These are phyloP conservation scores for Populus ilicifolia DNA, from an alignment of 345 rosid species.

Conservation along the genomic window DNA sequence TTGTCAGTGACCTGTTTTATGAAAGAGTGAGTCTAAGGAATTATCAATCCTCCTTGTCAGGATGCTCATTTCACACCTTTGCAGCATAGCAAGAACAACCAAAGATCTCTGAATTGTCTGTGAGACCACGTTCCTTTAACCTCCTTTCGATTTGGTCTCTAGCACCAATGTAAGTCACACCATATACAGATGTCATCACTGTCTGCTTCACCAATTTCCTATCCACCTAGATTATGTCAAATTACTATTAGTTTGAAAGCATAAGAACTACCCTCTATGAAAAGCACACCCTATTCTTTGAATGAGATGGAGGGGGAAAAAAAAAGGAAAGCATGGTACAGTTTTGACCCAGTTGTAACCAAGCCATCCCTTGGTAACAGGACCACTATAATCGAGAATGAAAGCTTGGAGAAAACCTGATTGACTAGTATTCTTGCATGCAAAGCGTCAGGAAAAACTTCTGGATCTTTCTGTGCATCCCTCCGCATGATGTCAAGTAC, in stretches of 20 bases:
- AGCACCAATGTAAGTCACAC: conserved; percentile 93
- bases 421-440: conserved; percentile 54
- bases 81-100: conserved; percentile 93
- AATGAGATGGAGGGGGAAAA: neutral
- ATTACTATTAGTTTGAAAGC: conserved; percentile 12
- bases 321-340: neutral
- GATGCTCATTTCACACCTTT: conserved; percentile 48
- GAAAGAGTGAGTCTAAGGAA: neutral
- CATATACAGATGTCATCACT: conserved; percentile 98
- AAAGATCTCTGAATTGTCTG: conserved; percentile 55
- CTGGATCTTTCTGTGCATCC: conserved; percentile 85
- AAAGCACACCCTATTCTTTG: neutral
- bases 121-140: conserved; percentile 77
- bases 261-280: neutral
- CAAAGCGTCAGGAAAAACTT: conserved; percentile 59
- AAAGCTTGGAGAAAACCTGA: conserved; percentile 49
- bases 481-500: conserved; percentile 69
- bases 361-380: neutral
- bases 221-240: conserved; percentile 63
- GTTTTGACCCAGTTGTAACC: neutral
- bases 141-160: conserved; percentile 92
- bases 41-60: neutral
- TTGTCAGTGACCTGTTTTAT: neutral
- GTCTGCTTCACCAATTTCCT: conserved; percentile 99
- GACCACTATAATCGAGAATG: neutral